Base-by-base conservation (phyloP, 805 yeast genomes). In the Candida wancherniae region DNA sequence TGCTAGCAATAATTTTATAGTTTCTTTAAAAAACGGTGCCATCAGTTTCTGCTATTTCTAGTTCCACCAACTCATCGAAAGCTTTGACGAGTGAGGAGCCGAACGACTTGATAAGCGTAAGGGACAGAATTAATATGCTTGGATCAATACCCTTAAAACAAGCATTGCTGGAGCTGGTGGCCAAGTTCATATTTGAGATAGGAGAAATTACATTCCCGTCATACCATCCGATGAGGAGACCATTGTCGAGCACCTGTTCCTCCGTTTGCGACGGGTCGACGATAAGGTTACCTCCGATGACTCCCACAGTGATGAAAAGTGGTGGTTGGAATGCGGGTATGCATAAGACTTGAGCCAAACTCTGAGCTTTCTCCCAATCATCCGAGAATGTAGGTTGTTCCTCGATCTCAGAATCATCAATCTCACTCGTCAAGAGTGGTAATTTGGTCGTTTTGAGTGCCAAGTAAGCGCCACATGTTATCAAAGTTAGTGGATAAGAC, bases 341-440 rank as follows among this genome's bases (percentile, higher is more conserved):
- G 12, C 37, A 37, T 20, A 44, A 40, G 15, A 57, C 47, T 3
- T 62, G 57, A 10, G 71, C 66, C 18, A 82, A 58, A 22, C 50
- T 68, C 33, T 43, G 66, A 16, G 80, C 75, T 38, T 61, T 64
- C 48, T 67, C 80, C 88, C 83, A 90, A 44, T 86, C 95, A 48
- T 88, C 97, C 23, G 88, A 78, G 48, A 90, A 88, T 0, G 85
- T 81, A 1, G 97, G 97, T 40, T 84, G 80, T 55, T 88, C 96
- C 51, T 82, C 95, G 13, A 85, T 74, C 37, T 77, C 78, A 34
- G 73, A 77, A 30, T 52, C 55, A 43, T 77, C 82, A 19, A 77
- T 76, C 19, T 77, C 74, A 10, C 94, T 82, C 2, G 75, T 63
- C 32, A 86, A 59, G 26, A 76, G 65, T 5, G 97, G 97, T 31